Base-by-base conservation (phyloP, 768 basidiomycete species). In the Royoungia palumana region DNA sequence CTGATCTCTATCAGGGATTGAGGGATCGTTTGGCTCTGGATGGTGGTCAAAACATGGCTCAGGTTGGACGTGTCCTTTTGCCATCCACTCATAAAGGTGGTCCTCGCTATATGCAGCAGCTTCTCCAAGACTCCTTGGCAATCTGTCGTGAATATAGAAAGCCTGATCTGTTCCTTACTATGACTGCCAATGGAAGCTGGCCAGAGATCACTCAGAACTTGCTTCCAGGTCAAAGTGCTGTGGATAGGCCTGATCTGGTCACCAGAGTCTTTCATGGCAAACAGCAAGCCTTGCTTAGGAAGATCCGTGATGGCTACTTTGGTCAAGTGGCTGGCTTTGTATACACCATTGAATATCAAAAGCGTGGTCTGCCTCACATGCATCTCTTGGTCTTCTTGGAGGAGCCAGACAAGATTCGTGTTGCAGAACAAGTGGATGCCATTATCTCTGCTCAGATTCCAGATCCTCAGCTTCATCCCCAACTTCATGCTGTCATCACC, bases 321-420 rank as follows among this genome's bases (percentile, higher is more conserved):
- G 80, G 79, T 0, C 9, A 49, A 1, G 49, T 63, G 6, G 71
- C 70, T 28, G 80, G 74, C 5, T 61, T 69, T 47, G 72, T 82
- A 0, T 77, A 78, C 47, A 73, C 71, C 10, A 79, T 80, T 43
- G 77, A 84, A 51, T 82, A 80, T 55, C 80, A 82, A 56, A 82
- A 82, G 50, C 59, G 74, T 0, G 76, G 78, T 0, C 71, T 83
- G 0, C 79, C 79, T 21, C 79, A 82, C 52, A 72, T 75, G 55
- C 81, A 83, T 57, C 52, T 75, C 16, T 41, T 66, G 27, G 71
- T 80, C 34, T 70, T 53, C 59, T 67, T 64, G 4, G 60, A 52
- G 0, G 59, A 56, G 5, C 48, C 76, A 12, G 13, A 45, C 20
- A 50, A 50, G 25, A 50, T 50, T 16, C 1, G 3, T 8, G 40